phyloP scores from a whole-genome alignment of 306 rosid species.

The Cucurbita argyrosperma region DNA sequence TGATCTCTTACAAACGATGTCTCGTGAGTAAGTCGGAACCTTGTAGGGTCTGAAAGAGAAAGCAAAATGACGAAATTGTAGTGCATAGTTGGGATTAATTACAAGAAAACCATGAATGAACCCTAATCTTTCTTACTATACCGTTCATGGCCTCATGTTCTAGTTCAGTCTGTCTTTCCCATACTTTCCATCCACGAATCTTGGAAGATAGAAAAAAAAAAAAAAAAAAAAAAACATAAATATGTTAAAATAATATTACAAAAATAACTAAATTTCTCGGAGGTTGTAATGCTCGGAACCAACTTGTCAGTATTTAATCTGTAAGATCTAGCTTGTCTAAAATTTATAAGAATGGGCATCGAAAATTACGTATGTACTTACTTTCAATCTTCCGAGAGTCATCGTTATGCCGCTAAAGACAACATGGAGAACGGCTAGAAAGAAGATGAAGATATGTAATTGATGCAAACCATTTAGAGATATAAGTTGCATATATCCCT shows the following conservation, averaged over 20 bases:
- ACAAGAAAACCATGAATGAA: background rate
- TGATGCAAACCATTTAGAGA: slow-evolving; percentile 71
- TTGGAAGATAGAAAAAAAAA: background rate
- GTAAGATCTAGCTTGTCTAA: too few relatives aligned
- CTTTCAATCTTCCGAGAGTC: slow-evolving; percentile 84
- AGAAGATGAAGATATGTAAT: slow-evolving; percentile 84
- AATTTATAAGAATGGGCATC: too few relatives aligned
- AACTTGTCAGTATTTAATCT: too few relatives aligned
- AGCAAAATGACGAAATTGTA: background rate
- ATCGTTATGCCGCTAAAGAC: slow-evolving; percentile 67
- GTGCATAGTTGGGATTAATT: background rate
- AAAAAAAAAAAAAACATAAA: background rate
- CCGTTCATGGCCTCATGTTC: slow-evolving; percentile 56
- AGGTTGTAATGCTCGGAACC: too few relatives aligned
- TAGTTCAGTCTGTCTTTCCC: slow-evolving; percentile 38
- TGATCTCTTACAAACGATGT: slow-evolving; percentile 79
- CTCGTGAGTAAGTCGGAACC: slow-evolving; percentile 90
- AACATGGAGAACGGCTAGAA: slow-evolving; percentile 81
- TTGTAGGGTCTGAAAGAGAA: slow-evolving; percentile 49
- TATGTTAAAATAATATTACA: background rate
- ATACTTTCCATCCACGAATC: slow-evolving; percentile 76
- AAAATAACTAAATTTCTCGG: too few relatives aligned
- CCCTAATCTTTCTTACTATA: background rate
- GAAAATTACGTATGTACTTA: background rate
- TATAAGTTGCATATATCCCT: slow-evolving; percentile 66